These are phyloP conservation scores for Lactarius vividus DNA, from an alignment of 768 basidiomycete genomes.

Conservation along the genomic window DNA sequence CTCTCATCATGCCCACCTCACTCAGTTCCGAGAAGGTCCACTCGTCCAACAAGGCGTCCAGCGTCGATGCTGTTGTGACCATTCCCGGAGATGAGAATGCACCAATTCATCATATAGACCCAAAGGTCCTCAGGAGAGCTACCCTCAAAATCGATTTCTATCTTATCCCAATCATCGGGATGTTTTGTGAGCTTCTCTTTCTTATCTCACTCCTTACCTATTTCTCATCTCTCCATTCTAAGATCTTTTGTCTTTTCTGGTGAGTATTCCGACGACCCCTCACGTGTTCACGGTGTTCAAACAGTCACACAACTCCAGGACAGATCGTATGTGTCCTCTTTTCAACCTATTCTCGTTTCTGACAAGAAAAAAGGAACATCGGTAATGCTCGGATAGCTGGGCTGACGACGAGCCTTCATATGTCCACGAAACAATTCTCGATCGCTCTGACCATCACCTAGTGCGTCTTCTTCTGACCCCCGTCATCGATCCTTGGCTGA, in stretches of 20 bases:
- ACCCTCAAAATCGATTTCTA: constrained; percentile 14
- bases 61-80: neutral
- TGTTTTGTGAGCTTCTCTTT: constrained; percentile 8
- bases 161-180: constrained; percentile 5
- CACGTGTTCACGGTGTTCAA: neutral
- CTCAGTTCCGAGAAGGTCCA: neutral
- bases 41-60: constrained; percentile 1
- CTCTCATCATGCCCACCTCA: neutral
- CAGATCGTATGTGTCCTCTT: constrained; percentile 10
- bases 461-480: neutral
- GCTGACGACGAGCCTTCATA: constrained; percentile 32
- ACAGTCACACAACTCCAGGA: constrained; percentile 1
- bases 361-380: constrained; percentile 18
- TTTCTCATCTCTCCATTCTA: neutral
- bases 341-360: neutral
- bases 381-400: constrained; percentile 36
- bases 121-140: constrained; percentile 4
- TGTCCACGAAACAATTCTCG: constrained; percentile 23
- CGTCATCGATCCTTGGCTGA: constrained; percentile 18
- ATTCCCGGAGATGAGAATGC: neutral
- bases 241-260: constrained; percentile 22
- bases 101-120: constrained; percentile 17
- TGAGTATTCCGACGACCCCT: neutral
- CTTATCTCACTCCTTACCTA: neutral
- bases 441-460: constrained; percentile 22